Evolutionary conservation across 78 protist species (phyloP).

Genomic region (Mastigamoeba balamuthi): DNA sequence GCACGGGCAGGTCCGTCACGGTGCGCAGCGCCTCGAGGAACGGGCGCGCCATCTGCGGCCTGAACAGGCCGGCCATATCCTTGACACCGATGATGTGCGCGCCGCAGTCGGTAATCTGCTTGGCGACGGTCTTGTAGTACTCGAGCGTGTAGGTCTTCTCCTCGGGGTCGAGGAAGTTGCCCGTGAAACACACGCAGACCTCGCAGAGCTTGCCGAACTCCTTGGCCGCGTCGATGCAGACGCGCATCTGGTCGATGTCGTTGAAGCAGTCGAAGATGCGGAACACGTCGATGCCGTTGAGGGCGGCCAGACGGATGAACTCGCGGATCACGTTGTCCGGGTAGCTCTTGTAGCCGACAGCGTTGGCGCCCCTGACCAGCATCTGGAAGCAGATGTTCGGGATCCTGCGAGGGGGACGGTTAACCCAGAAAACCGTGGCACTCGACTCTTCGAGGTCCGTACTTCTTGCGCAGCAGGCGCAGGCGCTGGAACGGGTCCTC

Average conservation of each 20-base stretch:
- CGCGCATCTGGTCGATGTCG: constrained; percentile 50
- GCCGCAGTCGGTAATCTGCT: constrained; percentile 17
- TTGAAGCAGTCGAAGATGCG: constrained; percentile 88
- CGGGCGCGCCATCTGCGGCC: constrained; percentile 33
- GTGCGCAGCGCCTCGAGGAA: constrained; percentile 18
- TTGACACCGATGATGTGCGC: constrained; percentile 56
- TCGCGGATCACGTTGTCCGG: constrained; percentile 79
- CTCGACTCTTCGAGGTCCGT: no score
- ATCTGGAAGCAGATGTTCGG: constrained; percentile 74
- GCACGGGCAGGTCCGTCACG: constrained; percentile 62
- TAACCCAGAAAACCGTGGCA: neutral
- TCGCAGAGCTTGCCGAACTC: constrained; percentile 72
- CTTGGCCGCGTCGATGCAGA: constrained; percentile 68
- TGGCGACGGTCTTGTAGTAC: constrained; percentile 63
- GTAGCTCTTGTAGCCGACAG: constrained; percentile 82
- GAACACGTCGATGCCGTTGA: constrained; percentile 73
- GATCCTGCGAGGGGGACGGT: neutral
- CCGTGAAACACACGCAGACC: constrained; percentile 65
- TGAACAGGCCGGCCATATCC: constrained; percentile 85
- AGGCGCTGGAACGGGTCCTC: constrained; percentile 79
- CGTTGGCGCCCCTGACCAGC: constrained; percentile 71
- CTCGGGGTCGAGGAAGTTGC: constrained; percentile 46
- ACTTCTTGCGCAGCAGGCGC: constrained; percentile 36
- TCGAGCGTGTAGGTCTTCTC: constrained; percentile 60
- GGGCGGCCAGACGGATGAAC: constrained; percentile 31